Conservation (phyloP, 148 eudicot species). For the Cornus suecica region DNA sequence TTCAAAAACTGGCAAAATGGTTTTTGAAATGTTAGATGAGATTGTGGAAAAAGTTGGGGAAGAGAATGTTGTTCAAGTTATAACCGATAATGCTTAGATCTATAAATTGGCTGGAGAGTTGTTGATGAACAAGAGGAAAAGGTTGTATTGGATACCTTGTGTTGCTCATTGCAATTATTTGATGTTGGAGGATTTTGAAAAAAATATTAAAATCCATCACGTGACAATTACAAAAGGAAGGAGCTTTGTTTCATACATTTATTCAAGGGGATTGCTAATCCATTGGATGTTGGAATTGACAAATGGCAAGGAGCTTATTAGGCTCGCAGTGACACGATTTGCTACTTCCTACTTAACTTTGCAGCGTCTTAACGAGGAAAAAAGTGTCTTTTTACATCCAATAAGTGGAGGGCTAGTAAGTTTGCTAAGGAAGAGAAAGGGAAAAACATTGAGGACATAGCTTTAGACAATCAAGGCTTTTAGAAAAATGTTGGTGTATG, state of each 20-base stretch:
- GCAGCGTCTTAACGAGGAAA: not conserved
- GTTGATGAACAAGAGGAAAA: too few species aligned
- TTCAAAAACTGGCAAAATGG: too few species aligned
- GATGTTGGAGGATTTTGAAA: constrained; percentile 12
- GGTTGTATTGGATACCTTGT: too few species aligned
- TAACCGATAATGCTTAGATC: constrained; percentile 3
- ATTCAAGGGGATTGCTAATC: not conserved
- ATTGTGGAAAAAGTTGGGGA: too few species aligned
- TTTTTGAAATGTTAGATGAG: too few species aligned
- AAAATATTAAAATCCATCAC: constrained; percentile 3
- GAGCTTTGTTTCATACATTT: not conserved
- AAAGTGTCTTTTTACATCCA: too few species aligned
- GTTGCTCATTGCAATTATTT: constrained; percentile 17
- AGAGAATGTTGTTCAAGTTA: constrained; percentile 5
- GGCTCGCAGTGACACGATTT: constrained; percentile 11
- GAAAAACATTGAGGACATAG: too few species aligned
- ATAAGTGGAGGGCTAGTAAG: too few species aligned
- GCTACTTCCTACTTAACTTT: constrained; percentile 7
- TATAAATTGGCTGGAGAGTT: too few species aligned
- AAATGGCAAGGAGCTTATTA: constrained; percentile 1
- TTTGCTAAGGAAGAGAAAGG: too few species aligned
- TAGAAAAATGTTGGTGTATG: too few species aligned
- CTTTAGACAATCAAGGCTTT: too few species aligned
- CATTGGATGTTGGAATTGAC: not conserved
- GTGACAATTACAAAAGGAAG: constrained; percentile 3